Evolutionary conservation across 352 stramenopile genomes (phyloP).

Genomic region (Blastocystis sp.): DNA sequence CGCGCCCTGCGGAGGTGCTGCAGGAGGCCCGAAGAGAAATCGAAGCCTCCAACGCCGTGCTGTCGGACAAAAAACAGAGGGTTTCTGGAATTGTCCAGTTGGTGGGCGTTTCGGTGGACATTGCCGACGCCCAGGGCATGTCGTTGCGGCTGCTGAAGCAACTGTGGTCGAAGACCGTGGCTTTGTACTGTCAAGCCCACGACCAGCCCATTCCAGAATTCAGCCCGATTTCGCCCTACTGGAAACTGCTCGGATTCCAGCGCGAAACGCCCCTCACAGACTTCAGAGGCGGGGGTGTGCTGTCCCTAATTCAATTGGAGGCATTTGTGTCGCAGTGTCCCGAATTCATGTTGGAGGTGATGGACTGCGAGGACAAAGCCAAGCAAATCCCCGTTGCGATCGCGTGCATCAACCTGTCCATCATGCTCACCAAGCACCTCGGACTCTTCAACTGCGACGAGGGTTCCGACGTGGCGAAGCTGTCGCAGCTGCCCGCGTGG

Average conservation of each 20-base stretch:
- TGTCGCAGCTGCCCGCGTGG: conserved; percentile 25
- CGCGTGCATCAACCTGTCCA: conserved; percentile 49
- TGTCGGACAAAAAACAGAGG: conserved; percentile 25
- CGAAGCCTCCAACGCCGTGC: neutral
- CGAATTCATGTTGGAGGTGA: conserved; percentile 18
- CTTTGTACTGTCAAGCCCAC: neutral
- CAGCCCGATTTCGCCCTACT: conserved; percentile 54
- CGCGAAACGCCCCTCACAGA: conserved; percentile 64
- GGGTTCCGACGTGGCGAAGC: neutral
- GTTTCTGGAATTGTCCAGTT: neutral
- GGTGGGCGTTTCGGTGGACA: conserved; percentile 23
- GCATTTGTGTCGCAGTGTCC: conserved; percentile 12
- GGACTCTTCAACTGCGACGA: neutral
- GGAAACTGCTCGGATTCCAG: conserved; percentile 62
- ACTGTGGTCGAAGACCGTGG: conserved; percentile 33
- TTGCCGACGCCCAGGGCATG: neutral
- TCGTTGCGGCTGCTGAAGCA: conserved; percentile 11
- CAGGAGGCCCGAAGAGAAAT: conserved; percentile 9
- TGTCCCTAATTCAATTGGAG: conserved; percentile 42
- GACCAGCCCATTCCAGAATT: conserved; percentile 14
- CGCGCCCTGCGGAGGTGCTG: conserved; percentile 5
- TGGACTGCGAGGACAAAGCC: neutral
- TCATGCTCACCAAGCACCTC: conserved; percentile 36
- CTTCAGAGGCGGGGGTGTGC: conserved; percentile 60
- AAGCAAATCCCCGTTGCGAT: conserved; percentile 42